Base-by-base conservation (phyloP, 2,329 filamentous ascomycete genomes). In the Sporothrix brunneoviolacea region DNA sequence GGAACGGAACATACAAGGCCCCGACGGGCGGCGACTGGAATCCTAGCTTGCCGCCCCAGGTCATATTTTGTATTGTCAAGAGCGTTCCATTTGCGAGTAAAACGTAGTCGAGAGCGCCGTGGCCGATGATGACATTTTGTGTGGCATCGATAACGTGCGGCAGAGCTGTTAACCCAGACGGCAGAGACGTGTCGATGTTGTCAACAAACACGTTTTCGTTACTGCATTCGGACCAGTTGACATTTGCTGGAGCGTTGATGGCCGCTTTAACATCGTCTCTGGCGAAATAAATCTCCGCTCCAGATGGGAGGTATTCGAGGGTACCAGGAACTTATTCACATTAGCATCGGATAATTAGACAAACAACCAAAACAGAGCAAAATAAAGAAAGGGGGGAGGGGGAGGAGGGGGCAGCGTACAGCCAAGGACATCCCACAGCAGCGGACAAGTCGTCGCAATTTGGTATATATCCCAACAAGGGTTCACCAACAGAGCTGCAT, bases 381-480 rank as follows among this genome's bases (percentile, higher is more conserved):
- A 9, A 19, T 13, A 43, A n/a, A n/a, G n/a, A n/a, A n/a, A n/a
- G n/a, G n/a, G n/a, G n/a, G n/a, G n/a, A n/a, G n/a, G n/a, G n/a
- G n/a, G n/a, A n/a, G n/a, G n/a, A n/a, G n/a, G n/a, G n/a, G n/a
- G n/a, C n/a, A n/a, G n/a, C 52, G 13, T 43, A 54, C 54, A 84
- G 15, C 80, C 80, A 3, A 91, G 71, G 0, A 85, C 78, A 52
- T 89, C 82, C 75, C 80, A 88, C 2, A 79, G 70, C 3, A 82
- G 57, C 0, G 88, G 88, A 62, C 88, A 93, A 12, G 82, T 85
- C 4, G 80, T 82, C 3, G 79, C 79, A 13, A 91, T 77, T 45
- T 86, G 79, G 67, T 91, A 93, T 10, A 87, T 70, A 63, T 89
- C 81, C 67, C 86, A 94, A 70, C 88, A 93, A 0, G 88, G 88